Base-by-base conservation (phyloP, 2,329 filamentous ascomycete species). In the Aspergillus terreus region DNA sequence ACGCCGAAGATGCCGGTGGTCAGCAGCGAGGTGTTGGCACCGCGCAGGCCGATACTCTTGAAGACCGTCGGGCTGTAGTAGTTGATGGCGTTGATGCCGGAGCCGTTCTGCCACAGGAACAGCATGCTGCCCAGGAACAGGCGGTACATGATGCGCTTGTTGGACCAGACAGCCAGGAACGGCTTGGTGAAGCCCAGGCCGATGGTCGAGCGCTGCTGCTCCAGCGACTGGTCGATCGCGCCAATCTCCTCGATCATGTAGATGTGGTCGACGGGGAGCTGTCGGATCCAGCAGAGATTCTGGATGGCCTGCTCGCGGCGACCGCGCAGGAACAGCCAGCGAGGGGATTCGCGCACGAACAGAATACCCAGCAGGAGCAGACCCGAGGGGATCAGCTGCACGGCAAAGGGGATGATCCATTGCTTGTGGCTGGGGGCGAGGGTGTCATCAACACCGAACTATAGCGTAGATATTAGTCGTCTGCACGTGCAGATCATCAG, bases 31-130 rank as follows among this genome's bases (percentile, higher is more conserved):
- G 78, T 79, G 49, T 80, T 85, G 21, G 79, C 82, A 4, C 82
- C 81, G 1, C 70, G 77, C 12, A 88, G 73, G 12, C 85, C 85
- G 38, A 88, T 80, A 11, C 78, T 81, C 54, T 78, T 79, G 76
- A 90, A 89, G 9, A 90, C 81, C 0, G 81, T 86, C 0, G 86
- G 86, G 1, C 76, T 79, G 69, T 86, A 89, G 72, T 90, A 90
- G 74, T 90, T 90, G 73, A 88, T 85, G 17, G 87, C 86, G 59
- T 90, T 90, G 73, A 90, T 90, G 2, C 87, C 87, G 3, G 75
- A 79, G 46, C 85, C 85, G 61, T 92, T 92, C 70, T 92, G 88
- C 79, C 84, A 90, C 48, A 92, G 74, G 76, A 92, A 92, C 17
- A 92, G 77, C 62, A 88, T 81, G 50, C 81, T 81, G 44, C 88